Percentiles rank a stretch among this genome's conserved stretches.
Conservation (phyloP, 495 filamentous ascomycete species). For the Tuber calosporum region DNA sequence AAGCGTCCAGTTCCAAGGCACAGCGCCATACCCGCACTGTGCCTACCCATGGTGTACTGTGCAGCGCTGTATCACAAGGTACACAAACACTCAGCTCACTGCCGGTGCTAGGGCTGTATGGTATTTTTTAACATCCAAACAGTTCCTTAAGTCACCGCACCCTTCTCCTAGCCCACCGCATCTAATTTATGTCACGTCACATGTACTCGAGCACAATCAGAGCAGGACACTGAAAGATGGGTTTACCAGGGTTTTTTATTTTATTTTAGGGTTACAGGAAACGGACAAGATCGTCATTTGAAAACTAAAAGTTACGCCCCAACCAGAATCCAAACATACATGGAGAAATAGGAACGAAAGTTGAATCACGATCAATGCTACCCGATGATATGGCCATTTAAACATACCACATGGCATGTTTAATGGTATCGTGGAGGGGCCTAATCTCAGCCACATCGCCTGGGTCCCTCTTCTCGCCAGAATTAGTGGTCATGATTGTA, state of each 20-base stretch:
- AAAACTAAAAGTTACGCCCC: slow-evolving; percentile 1
- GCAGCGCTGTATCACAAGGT: not conserved
- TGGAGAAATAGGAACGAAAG: slow-evolving; percentile 5
- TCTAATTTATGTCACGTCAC: not conserved
- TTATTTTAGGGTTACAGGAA: not conserved
- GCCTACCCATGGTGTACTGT: too few species aligned
- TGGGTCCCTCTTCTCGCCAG: slow-evolving; percentile 18
- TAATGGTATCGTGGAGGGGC: slow-evolving; percentile 31
- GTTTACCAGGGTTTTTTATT: not conserved
- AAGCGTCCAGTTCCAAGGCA: not conserved
- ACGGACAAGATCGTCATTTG: not conserved
- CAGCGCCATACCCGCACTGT: too few species aligned
- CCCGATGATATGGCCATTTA: slow-evolving; percentile 10
- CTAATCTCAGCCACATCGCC: slow-evolving; percentile 26
- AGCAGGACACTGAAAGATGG: not conserved
- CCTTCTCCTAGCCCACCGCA: not conserved
- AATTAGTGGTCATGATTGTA: slow-evolving; percentile 24
- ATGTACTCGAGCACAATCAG: not conserved
- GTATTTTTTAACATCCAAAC: not conserved
- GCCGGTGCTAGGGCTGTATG: not conserved
- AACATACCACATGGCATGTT: slow-evolving; percentile 40
- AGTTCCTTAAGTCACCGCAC: not conserved
- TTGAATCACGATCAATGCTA: not conserved
- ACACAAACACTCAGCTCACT: not conserved
- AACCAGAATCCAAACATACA: not conserved